Conservation (phyloP, 1,284 basidiomycete species). For the Naganishia liquefaciens region DNA sequence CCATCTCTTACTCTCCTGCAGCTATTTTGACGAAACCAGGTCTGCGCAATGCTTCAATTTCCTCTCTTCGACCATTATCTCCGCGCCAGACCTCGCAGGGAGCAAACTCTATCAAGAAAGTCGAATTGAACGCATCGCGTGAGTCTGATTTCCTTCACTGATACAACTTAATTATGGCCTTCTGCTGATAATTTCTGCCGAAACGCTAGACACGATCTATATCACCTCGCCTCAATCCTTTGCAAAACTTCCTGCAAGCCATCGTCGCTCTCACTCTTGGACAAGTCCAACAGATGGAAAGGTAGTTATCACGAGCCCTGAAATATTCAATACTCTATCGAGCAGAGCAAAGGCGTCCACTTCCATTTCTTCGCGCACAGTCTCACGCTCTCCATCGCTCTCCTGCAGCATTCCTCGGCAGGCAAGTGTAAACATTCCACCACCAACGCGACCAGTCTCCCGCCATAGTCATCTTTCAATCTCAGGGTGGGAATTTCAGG, state of each 20-base stretch:
- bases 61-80: neutral
- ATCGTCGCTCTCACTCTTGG: conserved; percentile 20
- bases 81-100: neutral
- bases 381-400: conserved; percentile 11
- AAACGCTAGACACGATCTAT: neutral
- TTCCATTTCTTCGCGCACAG: neutral
- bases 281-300: neutral
- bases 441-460: conserved; percentile 1
- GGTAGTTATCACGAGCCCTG: neutral
- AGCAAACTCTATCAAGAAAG: neutral
- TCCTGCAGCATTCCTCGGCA: neutral
- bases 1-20: conserved; percentile 19
- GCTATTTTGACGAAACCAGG: conserved; percentile 9
- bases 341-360: neutral
- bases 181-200: neutral
- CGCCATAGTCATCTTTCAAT: neutral
- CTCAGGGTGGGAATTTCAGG: neutral
- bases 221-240: neutral
- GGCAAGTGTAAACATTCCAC: neutral
- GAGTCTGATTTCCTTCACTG: neutral
- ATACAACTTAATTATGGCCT: neutral
- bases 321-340: conserved; percentile 10
- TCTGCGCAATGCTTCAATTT: neutral
- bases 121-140: neutral
- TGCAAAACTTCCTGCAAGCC: neutral